phyloP scores from a whole-genome alignment of 345 rosid genomes.

The Erysimum cheiranthoides region DNA sequence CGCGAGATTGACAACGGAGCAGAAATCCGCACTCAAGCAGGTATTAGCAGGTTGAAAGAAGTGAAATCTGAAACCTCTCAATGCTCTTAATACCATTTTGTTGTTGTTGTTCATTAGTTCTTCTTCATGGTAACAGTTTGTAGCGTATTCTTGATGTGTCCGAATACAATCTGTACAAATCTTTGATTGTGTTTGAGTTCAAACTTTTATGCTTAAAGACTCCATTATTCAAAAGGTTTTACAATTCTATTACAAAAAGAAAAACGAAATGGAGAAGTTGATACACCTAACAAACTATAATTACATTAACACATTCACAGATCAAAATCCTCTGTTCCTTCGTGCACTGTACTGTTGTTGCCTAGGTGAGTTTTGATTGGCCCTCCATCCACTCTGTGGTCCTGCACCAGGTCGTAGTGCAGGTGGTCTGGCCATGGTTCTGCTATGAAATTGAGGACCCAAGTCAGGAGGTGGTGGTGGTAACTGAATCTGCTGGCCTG shows the following conservation, averaged over 20 bases:
- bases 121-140: not conserved
- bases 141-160: slow-evolving; percentile 1
- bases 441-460: slow-evolving; percentile 19
- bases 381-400: slow-evolving; percentile 50
- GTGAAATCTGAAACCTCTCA: not conserved
- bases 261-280: not conserved
- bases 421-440: slow-evolving; percentile 31
- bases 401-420: slow-evolving; percentile 12
- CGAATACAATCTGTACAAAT: slow-evolving; percentile 26
- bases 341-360: slow-evolving; percentile 39
- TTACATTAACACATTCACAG: slow-evolving; percentile 29
- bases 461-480: slow-evolving; percentile 25
- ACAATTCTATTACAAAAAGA: not conserved
- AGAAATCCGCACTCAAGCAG: slow-evolving; percentile 74
- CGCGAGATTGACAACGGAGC: slow-evolving; percentile 65
- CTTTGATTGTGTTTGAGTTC: slow-evolving; percentile 18
- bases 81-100: not conserved
- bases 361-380: slow-evolving; percentile 26
- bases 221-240: slow-evolving; percentile 27
- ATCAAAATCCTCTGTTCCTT: slow-evolving; percentile 63
- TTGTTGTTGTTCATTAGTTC: not conserved
- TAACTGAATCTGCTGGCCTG: slow-evolving; percentile 29
- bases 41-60: slow-evolving; percentile 61
- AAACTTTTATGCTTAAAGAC: not conserved
- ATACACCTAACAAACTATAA: slow-evolving; percentile 22